phyloP scores from a whole-genome alignment of 78 protist species.

The Dictyostelium brefeldianum region DNA sequence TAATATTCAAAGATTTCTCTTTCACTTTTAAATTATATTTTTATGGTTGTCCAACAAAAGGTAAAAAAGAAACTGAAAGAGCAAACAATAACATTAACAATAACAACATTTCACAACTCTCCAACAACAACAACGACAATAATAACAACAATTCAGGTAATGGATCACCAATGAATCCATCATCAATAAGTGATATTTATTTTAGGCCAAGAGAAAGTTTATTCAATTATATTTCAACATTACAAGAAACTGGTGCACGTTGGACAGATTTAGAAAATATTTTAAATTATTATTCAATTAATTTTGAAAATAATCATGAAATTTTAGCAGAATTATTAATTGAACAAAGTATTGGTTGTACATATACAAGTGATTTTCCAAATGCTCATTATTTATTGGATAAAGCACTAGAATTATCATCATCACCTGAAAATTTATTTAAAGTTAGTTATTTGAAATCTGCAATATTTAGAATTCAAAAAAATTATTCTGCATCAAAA shows the following conservation, averaged over 20 bases:
- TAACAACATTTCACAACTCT: background rate
- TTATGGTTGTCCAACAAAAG: slow-evolving; percentile 76
- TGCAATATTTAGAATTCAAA: slow-evolving; percentile 63
- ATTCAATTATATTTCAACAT: slow-evolving; percentile 39
- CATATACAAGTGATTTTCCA: slow-evolving; percentile 21
- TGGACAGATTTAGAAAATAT: slow-evolving; percentile 60
- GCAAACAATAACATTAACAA: background rate
- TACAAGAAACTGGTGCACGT: slow-evolving; percentile 73
- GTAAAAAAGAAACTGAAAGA: background rate
- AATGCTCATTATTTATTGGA: slow-evolving; percentile 38
- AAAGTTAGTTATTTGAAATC: slow-evolving; percentile 71
- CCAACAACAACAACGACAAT: background rate
- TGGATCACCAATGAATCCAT: background rate
- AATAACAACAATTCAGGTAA: background rate
- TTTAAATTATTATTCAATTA: slow-evolving; percentile 6
- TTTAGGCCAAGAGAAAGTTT: slow-evolving; percentile 56
- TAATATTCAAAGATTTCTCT: slow-evolving; percentile 38
- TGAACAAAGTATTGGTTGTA: slow-evolving; percentile 63
- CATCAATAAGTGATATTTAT: slow-evolving; percentile 32
- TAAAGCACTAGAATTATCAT: slow-evolving; percentile 26
- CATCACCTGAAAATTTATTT: slow-evolving; percentile 52
- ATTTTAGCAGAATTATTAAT: slow-evolving; percentile 45
- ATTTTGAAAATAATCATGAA: slow-evolving; percentile 50
- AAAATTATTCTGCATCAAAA: slow-evolving; percentile 64
- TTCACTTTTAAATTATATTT: slow-evolving; percentile 57